Percentiles rank a stretch among this genome's conserved stretches.
phyloP scores from a whole-genome alignment of 306 rosid genomes.

The Oxytropis ochrocephala region DNA sequence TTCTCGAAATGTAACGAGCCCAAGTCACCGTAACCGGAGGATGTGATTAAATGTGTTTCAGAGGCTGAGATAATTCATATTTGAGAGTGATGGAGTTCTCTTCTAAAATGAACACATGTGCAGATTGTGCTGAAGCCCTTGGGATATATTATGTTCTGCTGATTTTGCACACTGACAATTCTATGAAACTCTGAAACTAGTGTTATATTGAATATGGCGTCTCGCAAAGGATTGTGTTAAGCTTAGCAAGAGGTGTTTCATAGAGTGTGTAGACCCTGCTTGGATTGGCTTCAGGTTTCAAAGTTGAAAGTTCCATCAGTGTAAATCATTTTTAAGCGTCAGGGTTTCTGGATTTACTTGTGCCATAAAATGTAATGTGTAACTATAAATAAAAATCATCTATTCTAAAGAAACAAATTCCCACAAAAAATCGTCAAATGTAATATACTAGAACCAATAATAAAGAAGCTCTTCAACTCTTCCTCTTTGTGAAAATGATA shows the following conservation, averaged over 20 bases:
- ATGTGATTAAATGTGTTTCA: conserved; percentile 28
- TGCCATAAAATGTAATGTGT: conserved; percentile 46
- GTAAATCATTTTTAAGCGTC: conserved; percentile 40
- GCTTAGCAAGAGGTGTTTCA: conserved; percentile 15
- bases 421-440: conserved; percentile 24
- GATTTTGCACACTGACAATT: conserved; percentile 14
- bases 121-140: conserved; percentile 23
- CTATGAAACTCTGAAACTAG: conserved; percentile 29
- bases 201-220: conserved; percentile 21
- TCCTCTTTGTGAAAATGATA: no score
- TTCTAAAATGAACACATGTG: conserved; percentile 14
- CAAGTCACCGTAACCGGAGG: conserved; percentile 32
- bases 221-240: conserved; percentile 23
- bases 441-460: no score
- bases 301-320: conserved; percentile 26
- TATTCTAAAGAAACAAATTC: neutral
- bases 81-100: conserved; percentile 28
- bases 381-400: conserved; percentile 39
- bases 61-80: conserved; percentile 21
- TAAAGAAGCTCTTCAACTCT: no score
- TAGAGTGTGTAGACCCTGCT: conserved; percentile 34
- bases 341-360: conserved; percentile 46
- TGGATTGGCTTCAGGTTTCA: conserved; percentile 34
- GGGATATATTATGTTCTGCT: conserved; percentile 7
- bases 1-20: conserved; percentile 47